These are phyloP conservation scores for Soucietia sequanensis DNA, from an alignment of 805 yeast species.

Conservation along the genomic window DNA sequence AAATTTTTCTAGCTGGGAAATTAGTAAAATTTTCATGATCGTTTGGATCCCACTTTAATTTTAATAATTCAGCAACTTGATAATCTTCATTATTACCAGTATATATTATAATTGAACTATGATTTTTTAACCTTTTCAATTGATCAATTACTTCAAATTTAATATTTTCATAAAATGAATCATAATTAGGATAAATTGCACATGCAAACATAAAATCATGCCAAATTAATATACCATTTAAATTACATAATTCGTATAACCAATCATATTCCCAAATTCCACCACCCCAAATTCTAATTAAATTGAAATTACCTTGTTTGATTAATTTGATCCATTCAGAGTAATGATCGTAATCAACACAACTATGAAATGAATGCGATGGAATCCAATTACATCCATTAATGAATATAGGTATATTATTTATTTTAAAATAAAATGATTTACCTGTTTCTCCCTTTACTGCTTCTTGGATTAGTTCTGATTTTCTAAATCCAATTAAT, in stretches of 20 bases:
- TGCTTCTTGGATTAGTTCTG: constrained; percentile 38
- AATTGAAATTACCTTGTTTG: constrained; percentile 40
- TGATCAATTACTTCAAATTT: constrained; percentile 37
- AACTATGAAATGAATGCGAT: constrained; percentile 39
- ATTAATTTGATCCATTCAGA: constrained; percentile 32
- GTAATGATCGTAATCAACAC: constrained; percentile 34
- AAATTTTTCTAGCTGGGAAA: constrained; percentile 45
- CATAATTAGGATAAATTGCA: constrained; percentile 50
- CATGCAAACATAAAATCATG: constrained; percentile 61
- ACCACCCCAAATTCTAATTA: constrained; percentile 52
- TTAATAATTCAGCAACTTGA: constrained; percentile 39
- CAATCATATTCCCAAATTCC: constrained; percentile 44
- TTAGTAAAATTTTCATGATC: constrained; percentile 23
- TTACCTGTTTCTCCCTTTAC: constrained; percentile 31
- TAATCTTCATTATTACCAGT: constrained; percentile 52
- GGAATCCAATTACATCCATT: constrained; percentile 53
- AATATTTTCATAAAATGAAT: constrained; percentile 33
- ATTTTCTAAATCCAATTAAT: constrained; percentile 39
- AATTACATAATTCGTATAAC: constrained; percentile 45
- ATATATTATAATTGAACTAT: constrained; percentile 37
- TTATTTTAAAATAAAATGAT: constrained; percentile 43
- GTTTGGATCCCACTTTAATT: constrained; percentile 25
- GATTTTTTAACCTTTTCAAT: constrained; percentile 39
- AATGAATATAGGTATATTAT: constrained; percentile 35
- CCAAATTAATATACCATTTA: constrained; percentile 47